Evolutionary conservation across 1,284 basidiomycete genomes (phyloP).

Genomic region (Singerocomus inundabilis): DNA sequence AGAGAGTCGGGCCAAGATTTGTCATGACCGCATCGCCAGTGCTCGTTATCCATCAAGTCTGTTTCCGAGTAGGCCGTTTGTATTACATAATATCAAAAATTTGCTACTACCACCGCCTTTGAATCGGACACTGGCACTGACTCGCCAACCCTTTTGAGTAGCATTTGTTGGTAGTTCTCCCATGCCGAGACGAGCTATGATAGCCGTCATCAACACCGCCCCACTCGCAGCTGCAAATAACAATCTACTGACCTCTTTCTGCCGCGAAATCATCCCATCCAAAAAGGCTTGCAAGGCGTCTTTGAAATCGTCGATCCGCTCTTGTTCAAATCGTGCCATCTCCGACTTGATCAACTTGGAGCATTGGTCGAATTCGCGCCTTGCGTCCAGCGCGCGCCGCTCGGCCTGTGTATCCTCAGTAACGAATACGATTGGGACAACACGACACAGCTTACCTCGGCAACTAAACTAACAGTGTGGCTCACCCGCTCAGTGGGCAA

Average conservation of each 20-base stretch:
- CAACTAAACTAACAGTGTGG: conserved; percentile 70
- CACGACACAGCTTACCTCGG: conserved; percentile 53
- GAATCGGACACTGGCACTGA: not conserved
- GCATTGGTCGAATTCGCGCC: conserved; percentile 85
- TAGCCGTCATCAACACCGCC: not conserved
- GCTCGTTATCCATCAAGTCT: not conserved
- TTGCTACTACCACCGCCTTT: not conserved
- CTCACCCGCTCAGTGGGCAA: conserved; percentile 65
- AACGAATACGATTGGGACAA: not conserved
- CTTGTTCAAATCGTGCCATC: conserved; percentile 90
- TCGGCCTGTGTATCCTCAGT: conserved; percentile 55
- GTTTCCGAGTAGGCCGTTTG: conserved; percentile 5
- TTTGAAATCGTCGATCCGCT: conserved; percentile 90
- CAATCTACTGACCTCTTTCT: conserved; percentile 67
- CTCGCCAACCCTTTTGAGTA: conserved; percentile 47
- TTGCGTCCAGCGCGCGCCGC: conserved; percentile 74
- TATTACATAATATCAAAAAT: conserved; percentile 15
- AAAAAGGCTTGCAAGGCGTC: conserved; percentile 72
- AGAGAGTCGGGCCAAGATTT: not conserved
- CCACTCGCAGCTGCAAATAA: not conserved
- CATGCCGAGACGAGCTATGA: conserved; percentile 62
- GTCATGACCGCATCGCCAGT: not conserved
- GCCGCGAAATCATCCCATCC: conserved; percentile 78
- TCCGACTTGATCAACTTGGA: conserved; percentile 88
- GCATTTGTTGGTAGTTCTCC: conserved; percentile 70